Evolutionary conservation across 768 basidiomycete genomes (phyloP).

Genomic region (Suillus subluteus): DNA sequence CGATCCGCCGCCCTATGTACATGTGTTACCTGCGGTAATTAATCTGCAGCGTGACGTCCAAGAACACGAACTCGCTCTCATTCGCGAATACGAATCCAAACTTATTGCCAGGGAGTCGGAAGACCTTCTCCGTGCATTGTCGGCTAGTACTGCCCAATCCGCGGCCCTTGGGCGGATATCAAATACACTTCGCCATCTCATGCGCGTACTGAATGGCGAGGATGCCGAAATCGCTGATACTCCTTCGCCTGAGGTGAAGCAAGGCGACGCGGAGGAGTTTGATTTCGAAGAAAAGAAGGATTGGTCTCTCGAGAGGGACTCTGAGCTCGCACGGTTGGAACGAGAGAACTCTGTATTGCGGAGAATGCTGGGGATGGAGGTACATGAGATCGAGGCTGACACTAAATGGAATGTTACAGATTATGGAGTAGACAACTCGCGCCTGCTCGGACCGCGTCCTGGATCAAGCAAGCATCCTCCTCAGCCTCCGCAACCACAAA

Average conservation of each 20-base stretch:
- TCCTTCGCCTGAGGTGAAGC: slow-evolving; percentile 13
- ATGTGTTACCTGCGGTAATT: neutral
- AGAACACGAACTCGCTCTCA: slow-evolving; percentile 85
- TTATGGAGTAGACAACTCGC: slow-evolving; percentile 21
- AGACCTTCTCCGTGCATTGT: slow-evolving; percentile 58
- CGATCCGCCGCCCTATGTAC: slow-evolving; percentile 7
- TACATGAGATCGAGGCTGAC: slow-evolving; percentile 22
- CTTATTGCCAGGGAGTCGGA: slow-evolving; percentile 78
- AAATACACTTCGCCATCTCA: slow-evolving; percentile 64
- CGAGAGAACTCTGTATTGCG: slow-evolving; percentile 85
- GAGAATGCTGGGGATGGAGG: slow-evolving; percentile 62
- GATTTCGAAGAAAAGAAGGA: slow-evolving; percentile 49
- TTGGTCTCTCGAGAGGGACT: slow-evolving; percentile 85
- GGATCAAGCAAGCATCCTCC: slow-evolving; percentile 14
- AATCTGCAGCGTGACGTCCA: slow-evolving; percentile 81
- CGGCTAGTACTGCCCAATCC: slow-evolving; percentile 65
- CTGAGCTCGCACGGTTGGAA: slow-evolving; percentile 85
- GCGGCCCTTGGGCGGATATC: slow-evolving; percentile 73
- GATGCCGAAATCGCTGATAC: slow-evolving; percentile 35
- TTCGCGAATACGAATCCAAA: slow-evolving; percentile 88
- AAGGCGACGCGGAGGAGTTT: slow-evolving; percentile 9
- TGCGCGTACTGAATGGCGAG: slow-evolving; percentile 75
- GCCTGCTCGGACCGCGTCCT: slow-evolving; percentile 17
- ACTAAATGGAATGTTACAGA: slow-evolving; percentile 13
- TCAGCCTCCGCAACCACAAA: slow-evolving; percentile 19